Evolutionary conservation across 2,329 filamentous ascomycete genomes (phyloP), one percentile per base, ranked within the genome.

Genomic region (Arthrobotrys sphaeroides): DNA sequence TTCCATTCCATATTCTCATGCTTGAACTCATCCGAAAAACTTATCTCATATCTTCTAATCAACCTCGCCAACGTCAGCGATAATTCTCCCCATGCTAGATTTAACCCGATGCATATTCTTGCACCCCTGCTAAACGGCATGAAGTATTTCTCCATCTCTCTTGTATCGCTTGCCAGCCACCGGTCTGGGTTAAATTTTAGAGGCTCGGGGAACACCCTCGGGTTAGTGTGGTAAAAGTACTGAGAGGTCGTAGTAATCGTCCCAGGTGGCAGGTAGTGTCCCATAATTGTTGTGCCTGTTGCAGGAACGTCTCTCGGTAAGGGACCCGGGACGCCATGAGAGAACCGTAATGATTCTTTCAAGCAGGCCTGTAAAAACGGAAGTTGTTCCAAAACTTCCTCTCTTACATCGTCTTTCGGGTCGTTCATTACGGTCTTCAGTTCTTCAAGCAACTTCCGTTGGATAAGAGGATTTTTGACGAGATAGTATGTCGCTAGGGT

Each of bases 111-210:
- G 24, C 70, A 74, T 6, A 67, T 18, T 9, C 70, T 61, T 12
- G 70, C 24, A 1, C 70, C 70, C 20, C 57, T n/a, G n/a, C 61
- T 53, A 18, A 74, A 74, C 22, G 70, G 70, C 62, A 74, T 62
- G 13, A 74, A 74, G 18, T 74, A 65, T 2, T 36, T 74, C 16
- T 74, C 64, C 51, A 68, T 55, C 26, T 67, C 33, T 24, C 31
- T 51, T 18, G 55, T 45, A 12, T 61, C 70, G 4, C 33, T 22
- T 12, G n/a, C 62, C 5, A 68, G n/a, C 70, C 70, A 74, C 3
- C 70, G 42, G 0, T 31, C 33, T 16, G 70, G 70, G 10, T 74
- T 42, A 47, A 64, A 74, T 49, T 24, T 68, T 2, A 67, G 33
- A 0, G 70, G 70, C n/a, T 74, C 62, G 18, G 61, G 70, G 18